Evolutionary conservation across 164 flowering plant species (phyloP), one percentile per base, ranked within the genome.

Genomic region (Brasenia schreberi): DNA sequence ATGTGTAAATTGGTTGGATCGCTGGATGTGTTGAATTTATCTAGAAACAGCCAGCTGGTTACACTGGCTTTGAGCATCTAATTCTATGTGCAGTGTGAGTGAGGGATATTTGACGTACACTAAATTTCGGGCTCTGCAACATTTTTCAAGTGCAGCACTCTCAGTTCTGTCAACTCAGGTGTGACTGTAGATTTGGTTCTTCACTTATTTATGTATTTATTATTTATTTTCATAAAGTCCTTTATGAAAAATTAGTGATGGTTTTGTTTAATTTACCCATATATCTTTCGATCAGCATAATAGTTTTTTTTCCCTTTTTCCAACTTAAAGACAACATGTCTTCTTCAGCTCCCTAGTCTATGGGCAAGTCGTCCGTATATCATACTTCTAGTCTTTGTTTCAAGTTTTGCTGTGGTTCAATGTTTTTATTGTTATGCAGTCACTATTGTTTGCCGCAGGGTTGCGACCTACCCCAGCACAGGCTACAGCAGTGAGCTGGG

Each of bases 121-220:
- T 58, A 90, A 94, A 63, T 94, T 94, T 73, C 82, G 99, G 58
- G 96, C 96, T 0, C 71, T 94, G 68, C 99, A 94, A 66, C 99
- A 94, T 75, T 75, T 83, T 65, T 74, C 92, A 18, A 94, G 97
- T 81, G 97, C 98, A 14, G 85, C 96, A 66, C 78, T 94, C 64
- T 94, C 96, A 49, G 99, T 91, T 19, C 79, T 94, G 62, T 91
- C 99, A 44, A 91, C 96, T 74, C 99, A 94, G 99, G 99, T 94
- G 75, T 73, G 63, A 61, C 7, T 61, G 9, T 18, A 10, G 75
- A 75, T 79, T 72, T 33, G 39, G 39, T 33, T 33, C 3, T 1
- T 33, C 39, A 33, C 39, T 33, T 33, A 33, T 33, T 33, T 33
- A 3, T 33, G 1, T 33, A 33, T 33, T 33, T 33, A 33, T 33